Evolutionary conservation across 164 flowering plant genomes (phyloP).

Genomic region (Liquidambar formosana): DNA sequence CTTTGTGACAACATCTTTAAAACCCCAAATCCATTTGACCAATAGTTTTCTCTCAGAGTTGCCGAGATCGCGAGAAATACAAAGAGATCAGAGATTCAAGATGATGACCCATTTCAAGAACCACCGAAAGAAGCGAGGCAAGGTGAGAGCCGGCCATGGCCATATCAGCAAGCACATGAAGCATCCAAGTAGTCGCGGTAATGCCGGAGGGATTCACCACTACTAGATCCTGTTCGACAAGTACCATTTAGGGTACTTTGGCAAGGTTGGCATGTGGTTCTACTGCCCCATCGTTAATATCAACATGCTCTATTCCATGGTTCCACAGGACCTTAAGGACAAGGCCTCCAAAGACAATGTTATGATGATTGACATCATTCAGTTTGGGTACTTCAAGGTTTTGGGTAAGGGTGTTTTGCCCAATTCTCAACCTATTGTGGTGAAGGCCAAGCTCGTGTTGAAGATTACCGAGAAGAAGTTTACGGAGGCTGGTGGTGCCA

Average conservation of each 20-base stretch:
- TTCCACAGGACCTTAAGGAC: too few relatives aligned
- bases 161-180: constrained; percentile 78
- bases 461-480: constrained; percentile 64
- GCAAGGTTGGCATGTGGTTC: constrained; percentile 82
- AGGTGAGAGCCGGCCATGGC: constrained; percentile 79
- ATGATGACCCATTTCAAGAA: constrained; percentile 78
- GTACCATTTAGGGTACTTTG: constrained; percentile 82
- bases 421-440: constrained; percentile 51
- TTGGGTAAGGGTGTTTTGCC: too few relatives aligned
- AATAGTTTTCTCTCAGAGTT: constrained; percentile 2
- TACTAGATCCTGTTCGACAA: constrained; percentile 82
- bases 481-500: constrained; percentile 75
- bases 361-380: too few relatives aligned
- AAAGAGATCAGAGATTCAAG: too few relatives aligned
- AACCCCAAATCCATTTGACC: too few relatives aligned
- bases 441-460: too few relatives aligned
- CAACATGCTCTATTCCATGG: constrained; percentile 69
- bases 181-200: constrained; percentile 83
- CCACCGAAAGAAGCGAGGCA: too few relatives aligned
- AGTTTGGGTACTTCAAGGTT: too few relatives aligned
- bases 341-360: too few relatives aligned
- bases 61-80: neutral
- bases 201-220: constrained; percentile 83
- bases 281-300: constrained; percentile 67
- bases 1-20: too few relatives aligned